A percentile compares a stretch with the other conserved stretches of the same genome.
Conservation (phyloP, 169 alveolate species). For the Eimeria tenella region DNA sequence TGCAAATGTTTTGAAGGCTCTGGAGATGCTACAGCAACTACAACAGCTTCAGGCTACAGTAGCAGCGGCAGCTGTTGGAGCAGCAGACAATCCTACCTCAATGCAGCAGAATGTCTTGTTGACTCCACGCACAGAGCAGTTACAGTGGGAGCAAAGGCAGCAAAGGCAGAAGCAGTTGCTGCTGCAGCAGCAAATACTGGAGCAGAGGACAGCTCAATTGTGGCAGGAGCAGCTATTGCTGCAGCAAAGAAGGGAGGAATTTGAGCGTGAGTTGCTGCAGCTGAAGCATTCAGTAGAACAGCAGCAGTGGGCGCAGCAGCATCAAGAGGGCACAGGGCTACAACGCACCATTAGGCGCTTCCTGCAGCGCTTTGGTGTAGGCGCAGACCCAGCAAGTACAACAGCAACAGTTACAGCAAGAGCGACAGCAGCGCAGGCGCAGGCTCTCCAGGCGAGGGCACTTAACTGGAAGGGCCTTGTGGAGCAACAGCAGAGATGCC, state of each 20-base stretch:
- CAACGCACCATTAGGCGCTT: constrained; percentile 19
- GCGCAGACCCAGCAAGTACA: constrained; percentile 1
- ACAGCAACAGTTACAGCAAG: constrained; percentile 40
- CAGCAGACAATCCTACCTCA: background rate
- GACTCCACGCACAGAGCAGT: constrained; percentile 9
- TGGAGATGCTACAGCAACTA: constrained; percentile 41
- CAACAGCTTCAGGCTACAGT: constrained; percentile 35
- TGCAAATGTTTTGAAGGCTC: constrained; percentile 3
- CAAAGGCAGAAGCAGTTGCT: constrained; percentile 38
- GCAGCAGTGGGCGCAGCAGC: constrained; percentile 43
- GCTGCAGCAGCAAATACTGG: constrained; percentile 60
- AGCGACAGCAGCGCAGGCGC: constrained; percentile 44
- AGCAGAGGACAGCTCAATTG: constrained; percentile 41
- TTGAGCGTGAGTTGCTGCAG: constrained; percentile 34
- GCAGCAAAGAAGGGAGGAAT: constrained; percentile 49
- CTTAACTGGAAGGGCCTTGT: constrained; percentile 17
- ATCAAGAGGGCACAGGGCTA: constrained; percentile 12
- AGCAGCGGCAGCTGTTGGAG: background rate
- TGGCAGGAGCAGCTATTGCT: constrained; percentile 46
- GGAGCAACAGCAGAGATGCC: constrained; percentile 33
- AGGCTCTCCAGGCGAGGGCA: constrained; percentile 52
- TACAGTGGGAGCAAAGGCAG: constrained; percentile 39
- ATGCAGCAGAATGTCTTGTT: background rate
- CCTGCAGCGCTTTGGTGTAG: constrained; percentile 40
- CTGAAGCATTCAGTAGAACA: constrained; percentile 19